Evolutionary conservation across 768 basidiomycete species (phyloP).

Genomic region (Hericium alpestre): DNA sequence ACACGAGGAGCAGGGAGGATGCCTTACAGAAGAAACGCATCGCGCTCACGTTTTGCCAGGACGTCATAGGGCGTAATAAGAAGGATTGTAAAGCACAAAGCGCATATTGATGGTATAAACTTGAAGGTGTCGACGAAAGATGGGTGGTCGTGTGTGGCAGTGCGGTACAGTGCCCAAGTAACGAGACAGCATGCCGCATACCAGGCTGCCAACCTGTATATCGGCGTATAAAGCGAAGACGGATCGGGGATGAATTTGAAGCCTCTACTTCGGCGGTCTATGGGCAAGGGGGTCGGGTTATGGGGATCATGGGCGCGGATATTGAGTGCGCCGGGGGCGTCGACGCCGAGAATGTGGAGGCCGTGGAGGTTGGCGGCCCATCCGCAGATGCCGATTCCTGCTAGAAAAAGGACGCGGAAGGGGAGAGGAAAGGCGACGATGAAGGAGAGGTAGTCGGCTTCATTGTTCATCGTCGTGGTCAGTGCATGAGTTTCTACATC

Average conservation of each 20-base stretch:
- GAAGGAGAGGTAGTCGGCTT: slow-evolving; percentile 33
- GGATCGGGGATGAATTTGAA: slow-evolving; percentile 29
- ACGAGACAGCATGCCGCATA: slow-evolving; percentile 52
- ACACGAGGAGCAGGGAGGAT: slow-evolving; percentile 2
- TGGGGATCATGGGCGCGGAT: slow-evolving; percentile 21
- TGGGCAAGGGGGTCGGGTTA: slow-evolving; percentile 15
- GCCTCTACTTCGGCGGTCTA: slow-evolving; percentile 14
- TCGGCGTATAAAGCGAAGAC: slow-evolving; percentile 38
- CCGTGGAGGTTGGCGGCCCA: slow-evolving; percentile 94
- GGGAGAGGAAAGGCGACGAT: slow-evolving; percentile 74
- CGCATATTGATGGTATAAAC: slow-evolving; percentile 62
- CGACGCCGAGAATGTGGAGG: slow-evolving; percentile 62
- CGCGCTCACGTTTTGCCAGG: slow-evolving; percentile 59
- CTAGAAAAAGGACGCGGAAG: slow-evolving; percentile 77
- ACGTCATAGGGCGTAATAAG: slow-evolving; percentile 62
- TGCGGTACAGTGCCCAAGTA: slow-evolving; percentile 63
- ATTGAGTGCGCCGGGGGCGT: slow-evolving; percentile 63
- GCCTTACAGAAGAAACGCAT: slow-evolving; percentile 69
- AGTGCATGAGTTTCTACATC: neutral
- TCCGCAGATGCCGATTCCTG: slow-evolving; percentile 69
- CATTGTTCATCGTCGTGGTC: slow-evolving; percentile 13
- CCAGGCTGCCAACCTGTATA: slow-evolving; percentile 56
- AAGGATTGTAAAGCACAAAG: slow-evolving; percentile 42
- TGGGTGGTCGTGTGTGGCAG: slow-evolving; percentile 45
- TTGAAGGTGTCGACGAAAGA: slow-evolving; percentile 64